Evolutionary conservation across 345 rosid genomes (phyloP).

Genomic region (Populus pruinosa): DNA sequence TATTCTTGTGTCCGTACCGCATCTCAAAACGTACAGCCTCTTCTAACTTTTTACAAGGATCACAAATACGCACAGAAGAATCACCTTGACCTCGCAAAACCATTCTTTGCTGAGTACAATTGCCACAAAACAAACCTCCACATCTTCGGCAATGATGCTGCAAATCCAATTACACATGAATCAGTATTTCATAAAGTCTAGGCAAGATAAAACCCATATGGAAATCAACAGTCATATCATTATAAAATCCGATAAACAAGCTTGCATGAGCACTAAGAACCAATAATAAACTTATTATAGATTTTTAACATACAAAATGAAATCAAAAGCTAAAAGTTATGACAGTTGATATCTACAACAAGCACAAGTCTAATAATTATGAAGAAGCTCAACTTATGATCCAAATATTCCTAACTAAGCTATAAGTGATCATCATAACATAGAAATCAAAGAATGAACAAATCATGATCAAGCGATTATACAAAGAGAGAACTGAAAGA

Average conservation of each 20-base stretch:
- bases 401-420: background rate
- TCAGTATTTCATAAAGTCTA: background rate
- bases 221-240: background rate
- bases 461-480: background rate
- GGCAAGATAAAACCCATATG: background rate
- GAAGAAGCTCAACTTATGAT: background rate
- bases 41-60: slow-evolving; percentile 83
- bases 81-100: slow-evolving; percentile 86
- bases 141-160: slow-evolving; percentile 98
- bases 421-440: background rate
- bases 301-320: background rate
- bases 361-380: background rate
- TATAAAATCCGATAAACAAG: background rate
- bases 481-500: background rate
- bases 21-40: slow-evolving; percentile 90
- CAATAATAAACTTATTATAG: background rate
- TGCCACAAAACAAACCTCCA: slow-evolving; percentile 85
- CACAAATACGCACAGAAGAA: slow-evolving; percentile 83
- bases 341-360: background rate
- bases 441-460: background rate
- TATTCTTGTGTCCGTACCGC: slow-evolving; percentile 60
- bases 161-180: slow-evolving; percentile 9
- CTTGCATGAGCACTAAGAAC: background rate
- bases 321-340: background rate
- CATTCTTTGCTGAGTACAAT: slow-evolving; percentile 78